Base-by-base conservation (phyloP, 2,329 filamentous ascomycete species). In the Hypoxylon sp. region DNA sequence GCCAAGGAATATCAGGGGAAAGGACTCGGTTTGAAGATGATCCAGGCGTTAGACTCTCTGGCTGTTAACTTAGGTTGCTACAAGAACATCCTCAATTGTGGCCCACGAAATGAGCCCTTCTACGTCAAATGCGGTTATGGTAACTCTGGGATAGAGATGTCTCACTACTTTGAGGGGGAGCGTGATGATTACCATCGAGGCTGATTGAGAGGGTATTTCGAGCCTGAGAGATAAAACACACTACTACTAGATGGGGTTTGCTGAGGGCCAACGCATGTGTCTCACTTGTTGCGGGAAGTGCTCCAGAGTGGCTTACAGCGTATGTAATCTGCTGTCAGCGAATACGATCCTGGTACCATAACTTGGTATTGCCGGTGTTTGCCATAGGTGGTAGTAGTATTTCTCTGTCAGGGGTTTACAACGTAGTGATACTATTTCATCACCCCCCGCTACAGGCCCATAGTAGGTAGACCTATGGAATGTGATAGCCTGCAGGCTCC, bases 71-170 rank as follows among this genome's bases (percentile, higher is more conserved):
- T 91, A 48, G 93, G 93, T 4, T 95, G 92, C 78, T 94, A 93
- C 77, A 95, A 92, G 87, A 91, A 86, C 45, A 94, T 94, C 67
- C 83, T 95, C 60, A 92, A 95, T 75, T 95, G 93, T 80, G 91
- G 89, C 10, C 90, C 92, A 77, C 85, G 87, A 53, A 95, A 94
- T 65, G 90, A 93, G 77, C 90, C 90, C 0, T 95, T 96, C 80
- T 96, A 95, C 76, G 84, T 71, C 21, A 80, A 73, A 41, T 78
- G 75, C 25, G 75, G 75, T 1, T 78, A 73, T 52, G 57, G 68
- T 34, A 72, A 74, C 46, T 76, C 76, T 17, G 76, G 75, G 4
- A 69, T 76, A 14, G 76, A 78, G 65, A 78, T 78, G 76, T 75
- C 76, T 30, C 71, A 60, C 5, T 74, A 76, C 56, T 75, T 75